phyloP scores from a whole-genome alignment of 2,329 filamentous ascomycete genomes.

The Cryphonectria parasitica region DNA sequence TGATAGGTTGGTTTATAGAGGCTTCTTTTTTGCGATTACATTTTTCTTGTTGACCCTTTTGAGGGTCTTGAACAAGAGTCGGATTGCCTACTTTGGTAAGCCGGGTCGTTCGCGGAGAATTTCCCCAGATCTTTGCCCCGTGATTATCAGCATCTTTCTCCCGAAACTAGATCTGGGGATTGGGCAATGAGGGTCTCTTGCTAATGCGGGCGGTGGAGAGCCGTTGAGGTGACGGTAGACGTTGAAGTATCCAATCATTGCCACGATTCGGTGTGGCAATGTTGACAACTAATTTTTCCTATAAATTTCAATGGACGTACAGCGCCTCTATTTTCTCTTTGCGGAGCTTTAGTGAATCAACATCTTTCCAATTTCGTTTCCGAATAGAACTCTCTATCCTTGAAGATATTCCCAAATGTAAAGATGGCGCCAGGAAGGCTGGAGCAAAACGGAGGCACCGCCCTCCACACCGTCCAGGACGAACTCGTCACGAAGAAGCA shows the following conservation, averaged over 20 bases:
- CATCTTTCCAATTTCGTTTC: background rate
- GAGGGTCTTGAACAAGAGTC: background rate
- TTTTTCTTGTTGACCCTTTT: background rate
- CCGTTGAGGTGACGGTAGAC: background rate
- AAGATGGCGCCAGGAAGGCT: conserved; percentile 19
- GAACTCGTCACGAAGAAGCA: conserved; percentile 22
- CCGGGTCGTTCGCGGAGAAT: conserved; percentile 1
- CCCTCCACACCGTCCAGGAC: conserved; percentile 16
- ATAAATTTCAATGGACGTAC: background rate
- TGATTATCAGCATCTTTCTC: background rate
- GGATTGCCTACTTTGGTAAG: conserved; percentile 10
- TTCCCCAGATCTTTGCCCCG: conserved; percentile 11
- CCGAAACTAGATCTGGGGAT: background rate
- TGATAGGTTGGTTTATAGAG: too few relatives aligned
- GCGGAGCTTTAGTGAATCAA: background rate
- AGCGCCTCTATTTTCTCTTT: background rate
- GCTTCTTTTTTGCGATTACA: too few relatives aligned
- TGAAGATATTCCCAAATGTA: background rate
- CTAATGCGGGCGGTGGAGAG: background rate
- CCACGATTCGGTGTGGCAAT: background rate
- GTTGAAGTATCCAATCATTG: background rate
- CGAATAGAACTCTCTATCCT: background rate
- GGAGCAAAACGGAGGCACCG: conserved; percentile 6
- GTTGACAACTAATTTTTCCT: background rate
- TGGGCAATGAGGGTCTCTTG: background rate